Conservation (phyloP, 1,139 yeast genomes). For the Nadsonia starkeyi-henricii region DNA sequence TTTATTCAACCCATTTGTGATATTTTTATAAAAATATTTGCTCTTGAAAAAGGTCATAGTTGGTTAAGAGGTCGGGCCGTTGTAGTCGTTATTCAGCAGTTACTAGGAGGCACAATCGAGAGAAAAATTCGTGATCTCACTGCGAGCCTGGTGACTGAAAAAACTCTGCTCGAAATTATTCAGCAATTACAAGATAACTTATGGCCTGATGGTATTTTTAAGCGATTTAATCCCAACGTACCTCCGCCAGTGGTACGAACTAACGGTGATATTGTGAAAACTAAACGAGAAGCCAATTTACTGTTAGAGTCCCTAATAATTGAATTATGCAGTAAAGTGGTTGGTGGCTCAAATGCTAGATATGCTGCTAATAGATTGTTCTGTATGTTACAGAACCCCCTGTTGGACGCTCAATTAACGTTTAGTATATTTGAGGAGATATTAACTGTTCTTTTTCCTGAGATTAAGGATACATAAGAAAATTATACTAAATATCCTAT, state of each 20-base stretch:
- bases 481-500: too few relatives aligned
- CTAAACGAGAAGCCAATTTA: slow-evolving; percentile 45
- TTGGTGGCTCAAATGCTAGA: slow-evolving; percentile 53
- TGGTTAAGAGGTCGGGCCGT: slow-evolving; percentile 84
- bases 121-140: slow-evolving; percentile 44
- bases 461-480: background rate
- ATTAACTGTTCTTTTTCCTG: slow-evolving; percentile 28
- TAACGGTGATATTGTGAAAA: slow-evolving; percentile 35
- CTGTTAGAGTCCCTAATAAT: slow-evolving; percentile 43
- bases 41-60: slow-evolving; percentile 43
- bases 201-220: slow-evolving; percentile 47
- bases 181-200: slow-evolving; percentile 32
- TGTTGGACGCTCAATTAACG: slow-evolving; percentile 50
- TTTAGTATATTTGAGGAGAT: slow-evolving; percentile 43
- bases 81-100: slow-evolving; percentile 66
- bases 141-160: slow-evolving; percentile 32
- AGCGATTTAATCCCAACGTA: slow-evolving; percentile 11
- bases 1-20: slow-evolving; percentile 80
- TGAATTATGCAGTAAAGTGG: slow-evolving; percentile 59
- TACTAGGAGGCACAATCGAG: slow-evolving; percentile 81
- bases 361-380: slow-evolving; percentile 50
- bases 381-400: slow-evolving; percentile 60
- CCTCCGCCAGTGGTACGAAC: slow-evolving; percentile 27
- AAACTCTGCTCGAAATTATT: slow-evolving; percentile 35
- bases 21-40: slow-evolving; percentile 53